These are phyloP conservation scores for Suillus tomentosus DNA, from an alignment of 768 basidiomycete genomes.

Conservation along the genomic window DNA sequence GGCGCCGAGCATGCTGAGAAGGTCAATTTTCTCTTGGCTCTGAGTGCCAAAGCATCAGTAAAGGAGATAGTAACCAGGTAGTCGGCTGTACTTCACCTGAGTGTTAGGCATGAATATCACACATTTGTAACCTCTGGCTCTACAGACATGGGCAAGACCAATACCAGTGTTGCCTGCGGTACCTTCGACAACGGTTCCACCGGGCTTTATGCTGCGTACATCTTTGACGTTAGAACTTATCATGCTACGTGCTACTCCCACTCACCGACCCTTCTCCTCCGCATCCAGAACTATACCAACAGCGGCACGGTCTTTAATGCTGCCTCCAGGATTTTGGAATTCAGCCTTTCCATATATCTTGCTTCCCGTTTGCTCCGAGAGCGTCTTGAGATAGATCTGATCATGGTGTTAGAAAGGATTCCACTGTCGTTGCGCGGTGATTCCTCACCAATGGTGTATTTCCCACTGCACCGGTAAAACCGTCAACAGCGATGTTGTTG, in stretches of 20 bases:
- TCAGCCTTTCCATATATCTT: slow-evolving; percentile 95
- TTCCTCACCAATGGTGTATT: slow-evolving; percentile 85
- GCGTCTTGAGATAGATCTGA: slow-evolving; percentile 79
- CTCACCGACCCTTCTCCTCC: slow-evolving; percentile 79
- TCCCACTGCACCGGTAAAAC: slow-evolving; percentile 88
- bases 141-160: slow-evolving; percentile 92
- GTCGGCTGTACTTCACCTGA: slow-evolving; percentile 50
- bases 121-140: slow-evolving; percentile 91
- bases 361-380: slow-evolving; percentile 83
- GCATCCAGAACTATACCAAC: slow-evolving; percentile 86
- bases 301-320: slow-evolving; percentile 97
- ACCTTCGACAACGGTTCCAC: slow-evolving; percentile 97
- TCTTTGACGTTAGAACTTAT: neutral
- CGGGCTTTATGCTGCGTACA: slow-evolving; percentile 67
- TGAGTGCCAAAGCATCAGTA: slow-evolving; percentile 29
- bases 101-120: slow-evolving; percentile 99
- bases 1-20: slow-evolving; percentile 95
- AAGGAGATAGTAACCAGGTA: neutral
- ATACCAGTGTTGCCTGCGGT: slow-evolving; percentile 99
- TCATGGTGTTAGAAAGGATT: slow-evolving; percentile 10
- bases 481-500: slow-evolving; percentile 51
- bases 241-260: slow-evolving; percentile 14
- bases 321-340: slow-evolving; percentile 97
- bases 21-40: slow-evolving; percentile 98
- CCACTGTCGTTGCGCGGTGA: neutral